Evolutionary conservation across 441 rosid genomes (phyloP), one percentile per base, ranked within the genome.

Genomic region (Aquilaria agallochum): DNA sequence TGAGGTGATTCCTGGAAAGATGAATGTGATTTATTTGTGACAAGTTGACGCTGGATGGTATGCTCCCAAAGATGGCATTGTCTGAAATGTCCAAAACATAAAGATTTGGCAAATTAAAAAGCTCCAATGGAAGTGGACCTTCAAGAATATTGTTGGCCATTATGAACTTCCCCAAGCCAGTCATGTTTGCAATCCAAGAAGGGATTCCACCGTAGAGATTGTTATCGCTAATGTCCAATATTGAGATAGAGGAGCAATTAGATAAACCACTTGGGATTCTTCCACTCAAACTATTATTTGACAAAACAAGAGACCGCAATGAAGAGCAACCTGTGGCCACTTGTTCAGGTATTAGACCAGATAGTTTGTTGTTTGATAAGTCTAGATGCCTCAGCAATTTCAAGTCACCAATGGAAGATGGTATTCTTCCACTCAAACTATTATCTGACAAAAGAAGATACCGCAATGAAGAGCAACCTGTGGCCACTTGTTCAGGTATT

Each of bases 381-480:
- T 55, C 20, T 2, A 55, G 32, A 14, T 0, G 0, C 11, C 11
- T 0, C 9, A 77, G 32, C 0, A 0, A 5, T 9, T 40, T 66
- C 61, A 60, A 50, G 4, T 65, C 63, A 11, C 72, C 54, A 11
- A 74, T 15, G 1, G 59, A 65, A 13, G 34, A 13, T 6, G 78
- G 71, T 27, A 59, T 46, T 15, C 15, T 15, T 15, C 15, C 15
- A 15, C 15, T 15, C 15, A 15, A 15, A 15, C 15, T 15, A 15
- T 15, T 15, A 15, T 15, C 15, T 15, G 15, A 15, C 15, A 15
- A 15, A 15, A 15, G 15, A 15, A 15, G 15, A 15, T 15, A 15
- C 15, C 0, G 15, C 15, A 15, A 15, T 15, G 15, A 15, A 15
- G 15, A 15, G 15, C 15, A 15, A 15, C 15, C 15, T 20, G 14